These are phyloP conservation scores for Flaveria linearis DNA, from an alignment of 129 eudicot species.

Conservation along the genomic window DNA sequence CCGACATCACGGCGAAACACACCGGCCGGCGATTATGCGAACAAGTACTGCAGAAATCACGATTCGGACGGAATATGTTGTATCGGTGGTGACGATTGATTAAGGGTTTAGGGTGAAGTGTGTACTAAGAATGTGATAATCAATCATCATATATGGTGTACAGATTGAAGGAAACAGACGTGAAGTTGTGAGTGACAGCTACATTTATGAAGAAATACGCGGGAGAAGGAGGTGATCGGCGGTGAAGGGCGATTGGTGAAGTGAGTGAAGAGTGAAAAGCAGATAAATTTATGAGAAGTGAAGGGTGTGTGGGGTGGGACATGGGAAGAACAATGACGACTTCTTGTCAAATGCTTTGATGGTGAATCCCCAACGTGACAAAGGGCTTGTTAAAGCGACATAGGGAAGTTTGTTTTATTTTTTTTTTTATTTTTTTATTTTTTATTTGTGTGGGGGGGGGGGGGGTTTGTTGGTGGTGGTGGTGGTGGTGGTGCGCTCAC, in stretches of 20 bases:
- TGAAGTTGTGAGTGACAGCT: slow-evolving; percentile 9
- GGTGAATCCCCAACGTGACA: slow-evolving; percentile 19
- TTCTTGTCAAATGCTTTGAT: slow-evolving; percentile 33
- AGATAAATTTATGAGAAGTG: slow-evolving; percentile 11
- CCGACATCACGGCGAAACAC: slow-evolving; percentile 38
- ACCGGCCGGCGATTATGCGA: not conserved
- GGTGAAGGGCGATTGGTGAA: slow-evolving; percentile 29
- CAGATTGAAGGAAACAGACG: slow-evolving; percentile 1
- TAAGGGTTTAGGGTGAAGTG: not conserved
- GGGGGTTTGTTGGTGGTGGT: too few relatives aligned
- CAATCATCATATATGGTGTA: not conserved
- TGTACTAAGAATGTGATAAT: slow-evolving; percentile 2
- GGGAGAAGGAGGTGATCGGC: slow-evolving; percentile 29
- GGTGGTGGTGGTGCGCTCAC: too few relatives aligned
- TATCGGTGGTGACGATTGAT: slow-evolving; percentile 12
- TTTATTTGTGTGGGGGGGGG: too few relatives aligned
- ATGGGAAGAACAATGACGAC: slow-evolving; percentile 21
- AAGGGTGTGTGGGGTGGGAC: slow-evolving; percentile 29
- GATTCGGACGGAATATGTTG: not conserved
- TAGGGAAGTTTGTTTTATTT: too few relatives aligned
- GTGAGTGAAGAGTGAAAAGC: not conserved
- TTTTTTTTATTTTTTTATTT: too few relatives aligned
- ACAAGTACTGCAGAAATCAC: slow-evolving; percentile 6
- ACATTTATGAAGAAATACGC: slow-evolving; percentile 24
- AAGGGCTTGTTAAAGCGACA: not conserved